Conservation (phyloP, 371 early-diverging fungal genomes). For the Circinella minor region DNA sequence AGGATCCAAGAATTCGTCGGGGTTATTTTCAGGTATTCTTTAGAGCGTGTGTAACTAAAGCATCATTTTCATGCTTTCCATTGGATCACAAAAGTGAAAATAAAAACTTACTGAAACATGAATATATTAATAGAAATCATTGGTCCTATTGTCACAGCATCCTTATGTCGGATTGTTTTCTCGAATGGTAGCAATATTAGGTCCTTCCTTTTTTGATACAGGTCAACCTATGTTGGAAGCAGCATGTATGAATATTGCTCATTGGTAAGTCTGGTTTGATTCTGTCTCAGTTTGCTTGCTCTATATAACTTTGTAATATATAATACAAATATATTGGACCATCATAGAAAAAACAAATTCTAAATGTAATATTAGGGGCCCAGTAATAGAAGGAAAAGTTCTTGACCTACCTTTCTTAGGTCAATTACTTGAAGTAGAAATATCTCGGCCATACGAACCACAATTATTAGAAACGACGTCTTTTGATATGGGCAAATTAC, state of each 20-base stretch:
- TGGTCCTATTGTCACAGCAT: conserved; percentile 87
- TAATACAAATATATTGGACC: background rate
- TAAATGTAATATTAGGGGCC: conserved; percentile 16
- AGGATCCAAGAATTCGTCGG: conserved; percentile 81
- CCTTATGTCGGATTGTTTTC: conserved; percentile 89
- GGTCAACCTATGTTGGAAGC: conserved; percentile 83
- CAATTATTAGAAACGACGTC: conserved; percentile 82
- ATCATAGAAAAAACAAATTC: no score
- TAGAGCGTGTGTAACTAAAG: background rate
- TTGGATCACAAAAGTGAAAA: background rate
- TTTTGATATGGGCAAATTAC: conserved; percentile 69
- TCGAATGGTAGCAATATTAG: conserved; percentile 74
- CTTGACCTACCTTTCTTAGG: conserved; percentile 82
- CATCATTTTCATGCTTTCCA: no score
- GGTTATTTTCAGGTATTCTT: conserved; percentile 84
- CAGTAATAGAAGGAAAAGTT: conserved; percentile 31
- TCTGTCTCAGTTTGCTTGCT: background rate
- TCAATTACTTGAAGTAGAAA: conserved; percentile 66
- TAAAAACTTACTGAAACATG: no score
- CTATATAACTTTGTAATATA: background rate
- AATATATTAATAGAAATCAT: conserved; percentile 66
- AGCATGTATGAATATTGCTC: conserved; percentile 79
- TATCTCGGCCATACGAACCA: conserved; percentile 78
- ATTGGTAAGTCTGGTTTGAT: conserved; percentile 60
- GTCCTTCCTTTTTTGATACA: conserved; percentile 79